Evolutionary conservation across 495 filamentous ascomycete genomes (phyloP).

Genomic region (Aspergillus biplanus): DNA sequence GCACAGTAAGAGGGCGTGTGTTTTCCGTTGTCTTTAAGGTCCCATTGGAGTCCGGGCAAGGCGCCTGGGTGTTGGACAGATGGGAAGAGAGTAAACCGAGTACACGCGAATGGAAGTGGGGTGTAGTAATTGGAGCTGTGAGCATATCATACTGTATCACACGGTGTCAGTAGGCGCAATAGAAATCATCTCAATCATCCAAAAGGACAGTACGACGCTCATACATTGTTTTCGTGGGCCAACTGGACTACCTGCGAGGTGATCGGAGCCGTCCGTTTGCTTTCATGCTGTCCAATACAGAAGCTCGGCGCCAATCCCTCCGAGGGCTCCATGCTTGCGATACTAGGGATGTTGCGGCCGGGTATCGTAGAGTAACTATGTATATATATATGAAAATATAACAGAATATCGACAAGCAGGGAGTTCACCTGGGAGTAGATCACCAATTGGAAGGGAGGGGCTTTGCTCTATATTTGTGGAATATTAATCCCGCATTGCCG

Average conservation of each 20-base stretch:
- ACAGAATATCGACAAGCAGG: neutral
- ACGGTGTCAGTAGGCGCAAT: conserved; percentile 18
- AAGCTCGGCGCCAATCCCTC: conserved; percentile 66
- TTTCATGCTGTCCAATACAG: conserved; percentile 86
- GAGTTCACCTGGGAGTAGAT: neutral
- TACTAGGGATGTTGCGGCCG: neutral
- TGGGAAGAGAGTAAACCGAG: conserved; percentile 63
- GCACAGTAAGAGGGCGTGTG: conserved; percentile 58
- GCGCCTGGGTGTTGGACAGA: conserved; percentile 44
- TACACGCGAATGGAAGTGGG: conserved; percentile 78
- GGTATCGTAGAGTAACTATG: neutral
- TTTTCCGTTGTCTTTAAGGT: conserved; percentile 43
- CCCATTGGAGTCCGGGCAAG: conserved; percentile 36
- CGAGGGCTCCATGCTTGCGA: conserved; percentile 43
- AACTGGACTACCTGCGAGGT: conserved; percentile 65
- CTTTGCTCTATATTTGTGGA: conserved; percentile 12
- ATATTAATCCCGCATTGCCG: conserved; percentile 20
- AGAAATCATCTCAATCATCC: neutral
- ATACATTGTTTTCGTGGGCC: conserved; percentile 62
- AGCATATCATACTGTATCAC: conserved; percentile 83
- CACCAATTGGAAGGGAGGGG: neutral
- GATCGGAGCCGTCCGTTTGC: conserved; percentile 61
- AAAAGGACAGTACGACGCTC: conserved; percentile 19
- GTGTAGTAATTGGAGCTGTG: conserved; percentile 84
- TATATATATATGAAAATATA: conserved; percentile 3